phyloP scores from a whole-genome alignment of 2,329 filamentous ascomycete species.

The Cryphonectria japonica region DNA sequence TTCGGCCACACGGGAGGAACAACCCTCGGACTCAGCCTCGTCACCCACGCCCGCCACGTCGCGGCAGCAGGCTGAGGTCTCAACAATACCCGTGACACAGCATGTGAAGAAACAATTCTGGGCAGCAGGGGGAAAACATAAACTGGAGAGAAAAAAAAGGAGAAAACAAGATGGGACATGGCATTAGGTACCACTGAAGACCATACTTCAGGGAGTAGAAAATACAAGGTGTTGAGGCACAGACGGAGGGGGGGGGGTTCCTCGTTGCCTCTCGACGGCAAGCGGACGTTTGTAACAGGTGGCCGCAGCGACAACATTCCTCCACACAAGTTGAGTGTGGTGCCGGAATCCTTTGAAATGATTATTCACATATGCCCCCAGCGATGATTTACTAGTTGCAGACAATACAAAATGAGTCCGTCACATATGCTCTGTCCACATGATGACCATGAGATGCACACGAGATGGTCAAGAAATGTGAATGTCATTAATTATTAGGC shows the following conservation, averaged over 20 bases:
- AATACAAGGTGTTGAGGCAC: background rate
- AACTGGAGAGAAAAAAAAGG: background rate
- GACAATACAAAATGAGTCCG: background rate
- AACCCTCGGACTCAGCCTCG: background rate
- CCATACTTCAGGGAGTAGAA: background rate
- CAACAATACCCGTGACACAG: background rate
- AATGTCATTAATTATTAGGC: constrained; percentile 8
- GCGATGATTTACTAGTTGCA: background rate
- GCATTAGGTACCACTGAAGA: background rate
- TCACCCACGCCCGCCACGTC: background rate
- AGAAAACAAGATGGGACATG: background rate
- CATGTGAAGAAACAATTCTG: background rate
- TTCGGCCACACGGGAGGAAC: background rate
- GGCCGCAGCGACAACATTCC: background rate
- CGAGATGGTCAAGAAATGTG: background rate
- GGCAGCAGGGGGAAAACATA: background rate
- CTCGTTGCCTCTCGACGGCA: background rate
- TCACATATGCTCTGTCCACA: background rate
- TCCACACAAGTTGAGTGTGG: background rate
- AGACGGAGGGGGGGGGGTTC: background rate
- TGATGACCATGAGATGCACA: background rate
- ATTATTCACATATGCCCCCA: background rate
- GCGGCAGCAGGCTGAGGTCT: background rate
- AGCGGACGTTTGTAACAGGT: background rate
- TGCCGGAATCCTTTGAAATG: background rate